Evolutionary conservation across 176 grass and related monocot species (phyloP).

Genomic region (Bromus sterilis): DNA sequence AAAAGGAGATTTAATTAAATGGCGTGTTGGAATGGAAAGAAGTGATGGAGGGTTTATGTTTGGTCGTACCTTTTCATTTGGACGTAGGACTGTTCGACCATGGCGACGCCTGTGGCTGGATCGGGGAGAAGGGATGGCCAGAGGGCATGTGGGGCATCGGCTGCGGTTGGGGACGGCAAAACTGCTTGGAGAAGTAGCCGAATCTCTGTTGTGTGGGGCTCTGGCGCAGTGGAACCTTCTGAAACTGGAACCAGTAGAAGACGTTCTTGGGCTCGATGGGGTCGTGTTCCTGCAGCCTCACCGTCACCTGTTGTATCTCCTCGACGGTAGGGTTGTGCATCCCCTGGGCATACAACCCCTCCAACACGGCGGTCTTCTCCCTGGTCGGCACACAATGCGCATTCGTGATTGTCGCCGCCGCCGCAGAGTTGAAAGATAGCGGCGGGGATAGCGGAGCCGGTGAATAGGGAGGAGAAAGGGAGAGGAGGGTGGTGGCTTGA

Average conservation of each 20-base stretch:
- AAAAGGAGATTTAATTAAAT: background rate
- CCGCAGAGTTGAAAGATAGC: background rate
- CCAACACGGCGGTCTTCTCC: conserved; percentile 75
- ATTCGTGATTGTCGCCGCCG: background rate
- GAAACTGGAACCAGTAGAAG: conserved; percentile 95
- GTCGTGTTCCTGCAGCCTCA: conserved; percentile 53
- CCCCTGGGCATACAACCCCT: conserved; percentile 65
- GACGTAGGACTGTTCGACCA: background rate
- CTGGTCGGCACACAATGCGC: conserved; percentile 72
- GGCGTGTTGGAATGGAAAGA: background rate
- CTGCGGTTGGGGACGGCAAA: no score
- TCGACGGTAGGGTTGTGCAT: conserved; percentile 59
- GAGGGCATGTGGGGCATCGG: no score
- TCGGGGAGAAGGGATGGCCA: no score
- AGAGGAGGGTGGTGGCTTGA: background rate
- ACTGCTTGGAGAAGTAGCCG: no score
- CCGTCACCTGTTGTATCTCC: conserved; percentile 78
- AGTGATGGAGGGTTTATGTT: background rate
- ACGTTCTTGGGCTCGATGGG: conserved; percentile 90
- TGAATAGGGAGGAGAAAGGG: background rate
- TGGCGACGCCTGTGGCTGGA: no score
- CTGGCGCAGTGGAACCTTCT: conserved; percentile 73
- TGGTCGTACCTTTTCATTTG: background rate
- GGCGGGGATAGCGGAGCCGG: conserved; percentile 24
- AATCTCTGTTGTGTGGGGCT: no score